phyloP scores from a whole-genome alignment of 2,329 filamentous ascomycete genomes.

The Ceratocystis huliohia region DNA sequence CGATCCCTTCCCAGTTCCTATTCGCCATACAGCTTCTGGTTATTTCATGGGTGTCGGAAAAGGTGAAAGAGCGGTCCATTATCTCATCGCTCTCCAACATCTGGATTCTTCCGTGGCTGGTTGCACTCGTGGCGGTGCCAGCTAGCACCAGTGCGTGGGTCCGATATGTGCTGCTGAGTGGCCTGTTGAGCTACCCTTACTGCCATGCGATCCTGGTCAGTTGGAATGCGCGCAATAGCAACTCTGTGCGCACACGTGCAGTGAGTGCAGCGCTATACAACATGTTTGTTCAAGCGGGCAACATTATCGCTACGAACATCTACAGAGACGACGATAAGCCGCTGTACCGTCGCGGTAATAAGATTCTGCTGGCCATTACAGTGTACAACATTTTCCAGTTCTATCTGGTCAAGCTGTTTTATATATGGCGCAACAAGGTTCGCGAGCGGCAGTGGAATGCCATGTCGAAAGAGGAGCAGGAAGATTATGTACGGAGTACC shows the following conservation, averaged over 20 bases:
- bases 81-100: constrained; percentile 36
- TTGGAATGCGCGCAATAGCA: constrained; percentile 37
- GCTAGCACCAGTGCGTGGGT: constrained; percentile 32
- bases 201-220: constrained; percentile 37
- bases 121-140: constrained; percentile 33
- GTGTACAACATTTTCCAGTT: constrained; percentile 37
- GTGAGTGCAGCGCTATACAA: constrained; percentile 39
- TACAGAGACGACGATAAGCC: constrained; percentile 45
- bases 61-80: constrained; percentile 34
- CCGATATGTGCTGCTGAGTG: constrained; percentile 30
- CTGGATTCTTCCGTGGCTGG: constrained; percentile 39
- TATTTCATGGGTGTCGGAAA: constrained; percentile 35
- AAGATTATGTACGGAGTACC: constrained; percentile 37
- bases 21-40: constrained; percentile 37
- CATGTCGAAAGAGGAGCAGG: constrained; percentile 35
- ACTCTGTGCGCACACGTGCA: constrained; percentile 37
- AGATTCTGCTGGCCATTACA: constrained; percentile 36
- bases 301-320: constrained; percentile 37
- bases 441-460: constrained; percentile 34
- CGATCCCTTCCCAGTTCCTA: constrained; percentile 34
- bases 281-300: constrained; percentile 35
- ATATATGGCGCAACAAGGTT: constrained; percentile 36
- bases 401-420: constrained; percentile 35
- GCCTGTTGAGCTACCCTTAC: constrained; percentile 37
- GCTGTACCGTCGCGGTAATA: constrained; percentile 39